Evolutionary conservation across 1,139 yeast genomes (phyloP).

Genomic region (Kodamaea derodonti): DNA sequence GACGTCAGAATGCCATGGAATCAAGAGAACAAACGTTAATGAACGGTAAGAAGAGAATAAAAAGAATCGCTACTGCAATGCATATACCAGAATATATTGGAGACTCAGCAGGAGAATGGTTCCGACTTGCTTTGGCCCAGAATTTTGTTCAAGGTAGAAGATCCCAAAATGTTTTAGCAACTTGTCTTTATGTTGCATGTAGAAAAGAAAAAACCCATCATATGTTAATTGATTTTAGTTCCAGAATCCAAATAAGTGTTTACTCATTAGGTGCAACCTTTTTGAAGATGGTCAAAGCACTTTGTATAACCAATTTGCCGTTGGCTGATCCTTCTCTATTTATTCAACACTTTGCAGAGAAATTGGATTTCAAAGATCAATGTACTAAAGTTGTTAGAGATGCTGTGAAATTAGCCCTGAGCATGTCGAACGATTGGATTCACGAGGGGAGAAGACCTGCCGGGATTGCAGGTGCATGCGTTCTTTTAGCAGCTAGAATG

Average conservation of each 20-base stretch:
- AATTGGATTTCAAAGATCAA: constrained; percentile 69
- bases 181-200: constrained; percentile 92
- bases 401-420: constrained; percentile 79
- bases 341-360: constrained; percentile 90
- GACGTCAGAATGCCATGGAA: constrained; percentile 69
- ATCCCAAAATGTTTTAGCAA: constrained; percentile 90
- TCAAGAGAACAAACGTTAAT: constrained; percentile 83
- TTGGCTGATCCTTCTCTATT: constrained; percentile 91
- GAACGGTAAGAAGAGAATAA: constrained; percentile 75
- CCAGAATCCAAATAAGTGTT: constrained; percentile 84
- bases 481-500: constrained; percentile 91
- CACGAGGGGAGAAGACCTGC: constrained; percentile 97
- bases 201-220: constrained; percentile 88
- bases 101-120: constrained; percentile 87
- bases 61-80: constrained; percentile 74
- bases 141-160: constrained; percentile 95
- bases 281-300: constrained; percentile 78
- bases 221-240: constrained; percentile 92
- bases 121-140: constrained; percentile 74
- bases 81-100: constrained; percentile 79
- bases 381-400: constrained; percentile 77
- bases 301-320: constrained; percentile 74
- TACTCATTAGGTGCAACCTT: constrained; percentile 95
- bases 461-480: constrained; percentile 97
- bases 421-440: constrained; percentile 95